phyloP scores from a whole-genome alignment of 441 rosid species.

The Erodium trifolium region DNA sequence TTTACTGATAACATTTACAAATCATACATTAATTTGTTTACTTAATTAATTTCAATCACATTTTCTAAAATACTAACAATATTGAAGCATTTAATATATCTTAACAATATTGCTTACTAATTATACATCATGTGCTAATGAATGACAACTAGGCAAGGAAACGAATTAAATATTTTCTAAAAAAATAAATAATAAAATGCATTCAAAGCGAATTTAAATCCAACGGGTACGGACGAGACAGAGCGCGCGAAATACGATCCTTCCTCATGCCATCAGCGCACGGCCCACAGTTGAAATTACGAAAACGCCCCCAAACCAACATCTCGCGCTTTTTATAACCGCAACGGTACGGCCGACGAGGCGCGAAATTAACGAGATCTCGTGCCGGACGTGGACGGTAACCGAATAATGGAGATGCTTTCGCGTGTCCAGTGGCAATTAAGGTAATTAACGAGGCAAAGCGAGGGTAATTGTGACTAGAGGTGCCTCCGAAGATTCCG shows the following conservation, averaged over 20 bases:
- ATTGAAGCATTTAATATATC: no score
- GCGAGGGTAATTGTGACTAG: background rate
- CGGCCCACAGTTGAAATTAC: background rate
- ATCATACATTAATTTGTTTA: no score
- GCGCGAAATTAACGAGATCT: background rate
- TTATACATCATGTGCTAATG: no score
- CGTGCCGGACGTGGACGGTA: conserved; percentile 7
- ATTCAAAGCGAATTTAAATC: no score
- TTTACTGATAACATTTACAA: no score
- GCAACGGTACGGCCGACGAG: background rate
- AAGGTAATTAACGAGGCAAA: background rate
- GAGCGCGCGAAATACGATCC: conserved; percentile 11
- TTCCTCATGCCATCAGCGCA: background rate
- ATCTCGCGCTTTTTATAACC: conserved; percentile 14
- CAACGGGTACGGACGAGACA: background rate
- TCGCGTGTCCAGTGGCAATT: background rate
- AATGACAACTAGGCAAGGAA: no score
- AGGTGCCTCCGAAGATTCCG: background rate
- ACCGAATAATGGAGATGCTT: background rate
- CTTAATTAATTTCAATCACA: no score
- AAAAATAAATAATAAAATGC: no score
- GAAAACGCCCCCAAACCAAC: background rate
- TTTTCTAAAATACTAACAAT: no score
- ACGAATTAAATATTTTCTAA: no score
- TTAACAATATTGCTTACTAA: no score